Evolutionary conservation across 768 basidiomycete species (phyloP), one percentile per base, ranked within the genome.

Genomic region (Arthromyces matolae): DNA sequence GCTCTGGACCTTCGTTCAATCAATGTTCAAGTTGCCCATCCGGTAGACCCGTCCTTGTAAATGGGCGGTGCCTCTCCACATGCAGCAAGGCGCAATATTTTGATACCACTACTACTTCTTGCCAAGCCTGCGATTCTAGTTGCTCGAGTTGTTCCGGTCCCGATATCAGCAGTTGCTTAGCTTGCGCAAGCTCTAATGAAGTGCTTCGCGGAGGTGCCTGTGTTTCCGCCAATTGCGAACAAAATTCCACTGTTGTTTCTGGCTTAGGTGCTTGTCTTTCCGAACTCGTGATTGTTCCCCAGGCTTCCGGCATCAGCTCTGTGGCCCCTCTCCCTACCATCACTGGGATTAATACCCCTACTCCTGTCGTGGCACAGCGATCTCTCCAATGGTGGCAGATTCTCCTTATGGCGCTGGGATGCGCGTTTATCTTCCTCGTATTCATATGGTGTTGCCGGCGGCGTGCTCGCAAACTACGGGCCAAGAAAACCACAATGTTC

Each of bases 331-430:
- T 82, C 28, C 82, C 84, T 19, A 64, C 75, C 5, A 67, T 83
- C 50, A 72, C 81, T 2, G 84, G 86, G 19, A 62, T 83, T 49
- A 63, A 75, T 40, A 65, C 75, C 9, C 83, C 84, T 0, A 74
- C 72, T 1, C 46, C 54, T 12, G 54, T 51, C 45, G 2, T n/a
- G 8, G 42, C 56, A 20, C 63, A 62, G 18, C 70, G 68, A 23
- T 51, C 69, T 19, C 69, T 89, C 4, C 68, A 72, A 51, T 90
- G 89, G 88, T 91, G 88, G 88, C 75, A 91, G 69, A 89, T 91
- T 58, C 70, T 90, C 36, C 76, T 91, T 43, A 90, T 91, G 84
- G 72, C 83, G 0, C 77, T 90, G 33, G 87, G 89, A 8, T 86
- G 84, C 56, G 81, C 83, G n/a, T 86, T 91, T 64, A 82, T 89